Evolutionary conservation across 2,329 filamentous ascomycete species (phyloP), one percentile per base, ranked within the genome.

Genomic region (Rutstroemia sydowiana): DNA sequence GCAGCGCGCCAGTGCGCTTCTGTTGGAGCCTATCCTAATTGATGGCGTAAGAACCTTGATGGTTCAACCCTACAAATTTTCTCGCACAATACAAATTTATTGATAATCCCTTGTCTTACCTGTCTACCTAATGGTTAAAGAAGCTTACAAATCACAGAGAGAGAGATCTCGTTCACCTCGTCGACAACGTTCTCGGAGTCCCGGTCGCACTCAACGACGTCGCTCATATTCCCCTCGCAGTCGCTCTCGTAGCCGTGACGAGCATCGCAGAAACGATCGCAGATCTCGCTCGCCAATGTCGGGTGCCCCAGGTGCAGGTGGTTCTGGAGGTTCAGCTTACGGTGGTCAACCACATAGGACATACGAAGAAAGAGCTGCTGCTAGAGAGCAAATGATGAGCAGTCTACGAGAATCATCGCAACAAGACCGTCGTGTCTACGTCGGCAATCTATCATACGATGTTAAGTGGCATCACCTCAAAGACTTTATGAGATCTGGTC

Each of bases 381-480:
- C 87, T 65, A 91, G 93, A 73, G 90, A 95, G 73, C 85, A 90
- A 70, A 96, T 95, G 89, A 95, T 97, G 88, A 86, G 84, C 73
- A 90, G 82, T 68, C 85, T 96, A 64, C 85, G 90, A 68, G 93
- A 97, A 68, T 87, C 88, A 42, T 97, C 93, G 57, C 93, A 97
- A 71, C 93, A 98, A 74, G 93, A 98, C 78, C 92, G 93, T 68
- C 91, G 93, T 62, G 93, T 98, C 81, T 98, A 98, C 71, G 93
- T 98, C 70, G 93, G 93, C 73, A 98, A 98, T 70, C 80, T 98
- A 64, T 93, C 91, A 45, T 98, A 98, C 77, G 93, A 98, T 78
- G 93, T 98, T 71, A 98, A 98, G 78, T 98, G 93, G 93, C 92
- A 97, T 77, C 93, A 97, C 68, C 82, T 98, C 58, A 98, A 98